phyloP scores from a whole-genome alignment of 768 basidiomycete genomes.

The Daedalea quercina region DNA sequence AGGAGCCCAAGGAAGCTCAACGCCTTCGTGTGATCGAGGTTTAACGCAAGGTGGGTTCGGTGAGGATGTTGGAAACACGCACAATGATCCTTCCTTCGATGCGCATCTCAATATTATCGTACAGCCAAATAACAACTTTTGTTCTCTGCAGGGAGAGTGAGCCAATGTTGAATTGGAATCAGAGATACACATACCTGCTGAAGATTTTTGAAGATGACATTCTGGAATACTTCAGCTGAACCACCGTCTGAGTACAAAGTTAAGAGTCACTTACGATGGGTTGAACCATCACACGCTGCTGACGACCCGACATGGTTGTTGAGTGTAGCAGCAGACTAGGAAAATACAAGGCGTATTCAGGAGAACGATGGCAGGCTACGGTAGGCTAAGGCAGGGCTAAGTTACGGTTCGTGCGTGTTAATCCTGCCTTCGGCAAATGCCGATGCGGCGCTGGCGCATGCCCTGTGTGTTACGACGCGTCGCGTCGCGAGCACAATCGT shows the following conservation, averaged over 20 bases:
- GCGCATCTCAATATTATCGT: conserved; percentile 94
- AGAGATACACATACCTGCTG: conserved; percentile 53
- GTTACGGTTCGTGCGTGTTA: neutral
- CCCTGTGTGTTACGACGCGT: too few species aligned
- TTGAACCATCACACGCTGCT: conserved; percentile 98
- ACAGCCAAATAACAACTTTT: conserved; percentile 91
- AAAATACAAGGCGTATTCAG: too few species aligned
- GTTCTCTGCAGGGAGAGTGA: conserved; percentile 45
- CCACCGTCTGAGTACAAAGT: neutral
- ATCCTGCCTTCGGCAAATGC: conserved; percentile 9
- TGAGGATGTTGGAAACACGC: conserved; percentile 32
- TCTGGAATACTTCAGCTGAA: conserved; percentile 37
- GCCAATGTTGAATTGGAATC: conserved; percentile 7
- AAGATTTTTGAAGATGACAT: conserved; percentile 97
- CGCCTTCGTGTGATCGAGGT: conserved; percentile 31
- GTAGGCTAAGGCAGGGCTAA: too few species aligned
- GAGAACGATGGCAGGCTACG: too few species aligned
- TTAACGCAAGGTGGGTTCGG: conserved; percentile 32
- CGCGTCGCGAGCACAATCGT: conserved; percentile 19
- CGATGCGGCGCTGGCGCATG: conserved; percentile 4
- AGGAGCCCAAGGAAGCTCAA: conserved; percentile 10
- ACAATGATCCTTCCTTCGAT: conserved; percentile 96
- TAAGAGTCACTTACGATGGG: conserved; percentile 71
- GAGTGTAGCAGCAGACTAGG: conserved; percentile 7
- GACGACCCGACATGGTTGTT: conserved; percentile 78